Evolutionary conservation across 345 rosid species (phyloP), one percentile per base, ranked within the genome.

Genomic region (Eucalyptus victrix): DNA sequence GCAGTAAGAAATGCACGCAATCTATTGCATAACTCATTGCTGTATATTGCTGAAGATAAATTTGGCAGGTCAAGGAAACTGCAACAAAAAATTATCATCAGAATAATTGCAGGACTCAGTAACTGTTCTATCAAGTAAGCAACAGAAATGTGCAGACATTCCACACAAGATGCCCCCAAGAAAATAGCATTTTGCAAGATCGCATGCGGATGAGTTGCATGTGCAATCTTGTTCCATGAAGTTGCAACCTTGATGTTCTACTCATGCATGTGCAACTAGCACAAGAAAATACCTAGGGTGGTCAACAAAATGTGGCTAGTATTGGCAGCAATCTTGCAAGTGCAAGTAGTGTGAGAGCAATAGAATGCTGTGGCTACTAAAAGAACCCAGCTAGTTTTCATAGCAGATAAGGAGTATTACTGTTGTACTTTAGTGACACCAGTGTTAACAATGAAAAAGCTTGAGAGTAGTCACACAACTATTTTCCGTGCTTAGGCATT

Each of bases 1-100:
- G 99, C 96, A 88, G 96, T 95, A 49, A 98, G 97, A 89, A 98
- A 98, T 88, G 97, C 94, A 65, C 96, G 94, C 91, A 98, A 93
- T 94, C 99, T 95, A 91, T 90, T 92, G 93, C 97, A 95, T 88
- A 98, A 99, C 89, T 98, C 99, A 72, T 95, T 93, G 92, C 98
- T 97, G 93, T 98, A 97, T 91, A 98, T 97, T 81, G 99, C 94
- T 37, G 99, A 92, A 40, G 97, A 96, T 88, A 98, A 89, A 93
- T 94, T 95, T 91, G 99, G 99, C 81, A 98, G 99, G 92, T 97
- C 99, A 65, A 97, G 90, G 91, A 96, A 98, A 90, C 99, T 98
- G 96, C 95, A 80, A 85, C 90, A 91, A 83, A 88, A 87, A 91
- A 89, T 40, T 49, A 32, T 81, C 49, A 89, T 85, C 89, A 91